These are phyloP conservation scores for Colletotrichum tropicale DNA, from an alignment of 2,329 filamentous ascomycete genomes.

Conservation along the genomic window DNA sequence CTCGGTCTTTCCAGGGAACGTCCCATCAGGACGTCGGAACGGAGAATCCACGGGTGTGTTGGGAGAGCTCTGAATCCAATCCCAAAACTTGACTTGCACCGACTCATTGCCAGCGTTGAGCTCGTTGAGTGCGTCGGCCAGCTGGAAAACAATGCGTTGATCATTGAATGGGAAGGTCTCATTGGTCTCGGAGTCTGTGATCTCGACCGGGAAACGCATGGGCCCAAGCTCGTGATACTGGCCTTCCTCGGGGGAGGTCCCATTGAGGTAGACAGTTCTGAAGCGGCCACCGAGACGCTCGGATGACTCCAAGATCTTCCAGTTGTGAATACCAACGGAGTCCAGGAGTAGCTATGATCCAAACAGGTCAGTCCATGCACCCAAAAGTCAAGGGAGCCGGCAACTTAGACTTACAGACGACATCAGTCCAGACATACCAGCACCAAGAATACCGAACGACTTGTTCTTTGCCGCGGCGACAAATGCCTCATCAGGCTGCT, in stretches of 20 bases:
- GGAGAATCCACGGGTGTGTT: slow-evolving; percentile 32
- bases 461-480: slow-evolving; percentile 26
- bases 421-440: slow-evolving; percentile 36
- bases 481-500: slow-evolving; percentile 25
- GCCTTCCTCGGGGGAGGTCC: slow-evolving; percentile 28
- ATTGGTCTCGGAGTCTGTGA: slow-evolving; percentile 43
- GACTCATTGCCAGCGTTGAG: slow-evolving; percentile 35
- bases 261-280: slow-evolving; percentile 45
- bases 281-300: slow-evolving; percentile 46
- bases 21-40: slow-evolving; percentile 30
- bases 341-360: slow-evolving; percentile 39
- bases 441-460: slow-evolving; percentile 37
- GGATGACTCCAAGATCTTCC: slow-evolving; percentile 48
- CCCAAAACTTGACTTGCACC: slow-evolving; percentile 43
- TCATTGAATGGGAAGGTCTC: slow-evolving; percentile 45
- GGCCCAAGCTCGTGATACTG: slow-evolving; percentile 44
- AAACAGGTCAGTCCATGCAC: background rate
- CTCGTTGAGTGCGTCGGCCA: slow-evolving; percentile 42
- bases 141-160: slow-evolving; percentile 45
- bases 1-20: slow-evolving; percentile 27
- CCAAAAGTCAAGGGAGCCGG: fast-evolving
- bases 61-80: slow-evolving; percentile 41
- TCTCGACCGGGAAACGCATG: slow-evolving; percentile 45
- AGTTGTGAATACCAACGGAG: slow-evolving; percentile 47
- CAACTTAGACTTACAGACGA: slow-evolving; percentile 26